Evolutionary conservation across 2,329 filamentous ascomycete species (phyloP).

Genomic region (Colletotrichum plurivorum): DNA sequence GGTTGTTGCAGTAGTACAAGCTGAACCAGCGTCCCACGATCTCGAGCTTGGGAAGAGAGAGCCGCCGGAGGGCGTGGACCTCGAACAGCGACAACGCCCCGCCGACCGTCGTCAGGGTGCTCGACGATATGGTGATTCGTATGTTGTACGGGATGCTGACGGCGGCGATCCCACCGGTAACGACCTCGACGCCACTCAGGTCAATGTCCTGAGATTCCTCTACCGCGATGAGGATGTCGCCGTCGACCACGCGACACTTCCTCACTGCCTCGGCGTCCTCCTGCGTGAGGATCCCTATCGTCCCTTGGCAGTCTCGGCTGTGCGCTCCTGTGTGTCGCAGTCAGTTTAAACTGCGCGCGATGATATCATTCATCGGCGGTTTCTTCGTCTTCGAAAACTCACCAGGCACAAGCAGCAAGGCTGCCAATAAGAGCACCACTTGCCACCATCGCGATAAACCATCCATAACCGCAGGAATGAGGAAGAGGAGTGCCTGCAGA

Average conservation of each 20-base stretch:
- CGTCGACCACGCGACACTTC: slow-evolving; percentile 6
- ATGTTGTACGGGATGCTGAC: background rate
- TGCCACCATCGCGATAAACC: background rate
- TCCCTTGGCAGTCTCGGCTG: background rate
- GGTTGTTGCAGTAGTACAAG: background rate
- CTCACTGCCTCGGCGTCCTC: background rate
- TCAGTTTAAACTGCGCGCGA: background rate
- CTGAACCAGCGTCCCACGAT: background rate
- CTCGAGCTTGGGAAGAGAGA: background rate
- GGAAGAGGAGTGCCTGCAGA: background rate
- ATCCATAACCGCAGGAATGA: background rate
- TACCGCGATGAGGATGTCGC: background rate
- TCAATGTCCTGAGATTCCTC: background rate
- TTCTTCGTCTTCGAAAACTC: background rate
- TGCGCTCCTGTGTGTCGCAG: background rate
- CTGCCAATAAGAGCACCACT: background rate
- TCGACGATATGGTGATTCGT: background rate
- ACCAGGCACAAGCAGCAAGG: background rate
- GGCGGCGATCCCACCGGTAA: background rate
- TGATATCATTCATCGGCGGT: background rate
- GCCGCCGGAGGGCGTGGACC: background rate
- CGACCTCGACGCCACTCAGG: slow-evolving; percentile 1
- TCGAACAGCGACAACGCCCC: background rate
- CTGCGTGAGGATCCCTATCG: background rate
- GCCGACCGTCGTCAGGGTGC: slow-evolving; percentile 2